These are phyloP conservation scores for Adansonia grandidieri DNA, from an alignment of 441 rosid genomes.

Conservation along the genomic window DNA sequence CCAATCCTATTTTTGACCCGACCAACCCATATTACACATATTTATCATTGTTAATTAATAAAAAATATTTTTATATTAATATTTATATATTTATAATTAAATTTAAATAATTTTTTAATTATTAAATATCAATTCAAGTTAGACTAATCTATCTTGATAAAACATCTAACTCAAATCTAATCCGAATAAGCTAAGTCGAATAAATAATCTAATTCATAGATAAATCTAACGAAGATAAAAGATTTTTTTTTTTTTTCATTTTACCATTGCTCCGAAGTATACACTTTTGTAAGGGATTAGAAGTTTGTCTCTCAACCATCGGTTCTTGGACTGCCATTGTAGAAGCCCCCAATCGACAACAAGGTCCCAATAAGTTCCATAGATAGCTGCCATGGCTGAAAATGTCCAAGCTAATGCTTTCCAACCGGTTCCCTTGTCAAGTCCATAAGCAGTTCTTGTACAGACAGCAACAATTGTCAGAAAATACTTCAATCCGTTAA, in stretches of 20 bases:
- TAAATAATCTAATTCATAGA: too few relatives aligned
- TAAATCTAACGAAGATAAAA: too few relatives aligned
- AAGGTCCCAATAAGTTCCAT: conserved; percentile 55
- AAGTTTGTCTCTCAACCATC: conserved; percentile 66
- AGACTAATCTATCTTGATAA: too few relatives aligned
- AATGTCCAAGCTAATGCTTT: conserved; percentile 39
- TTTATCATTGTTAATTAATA: too few relatives aligned
- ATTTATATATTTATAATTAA: too few relatives aligned
- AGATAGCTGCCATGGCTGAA: conserved; percentile 46
- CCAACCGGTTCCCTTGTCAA: conserved; percentile 36
- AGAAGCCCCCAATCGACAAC: conserved; percentile 64
- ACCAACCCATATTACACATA: too few relatives aligned
- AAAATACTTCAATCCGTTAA: conserved; percentile 45
- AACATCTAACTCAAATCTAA: too few relatives aligned
- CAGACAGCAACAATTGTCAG: conserved; percentile 47
- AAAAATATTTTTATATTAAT: too few relatives aligned
- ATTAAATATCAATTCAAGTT: too few relatives aligned
- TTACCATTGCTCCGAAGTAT: conserved; percentile 53
- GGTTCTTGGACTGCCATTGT: conserved; percentile 43
- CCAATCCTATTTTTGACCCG: too few relatives aligned
- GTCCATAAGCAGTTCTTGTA: conserved; percentile 40
- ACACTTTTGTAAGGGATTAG: conserved; percentile 43
- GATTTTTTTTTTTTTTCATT: background rate
- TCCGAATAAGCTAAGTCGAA: too few relatives aligned
- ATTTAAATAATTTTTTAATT: too few relatives aligned